Conservation (phyloP, 2,329 filamentous ascomycete genomes). For the Monilinia fructicola region DNA sequence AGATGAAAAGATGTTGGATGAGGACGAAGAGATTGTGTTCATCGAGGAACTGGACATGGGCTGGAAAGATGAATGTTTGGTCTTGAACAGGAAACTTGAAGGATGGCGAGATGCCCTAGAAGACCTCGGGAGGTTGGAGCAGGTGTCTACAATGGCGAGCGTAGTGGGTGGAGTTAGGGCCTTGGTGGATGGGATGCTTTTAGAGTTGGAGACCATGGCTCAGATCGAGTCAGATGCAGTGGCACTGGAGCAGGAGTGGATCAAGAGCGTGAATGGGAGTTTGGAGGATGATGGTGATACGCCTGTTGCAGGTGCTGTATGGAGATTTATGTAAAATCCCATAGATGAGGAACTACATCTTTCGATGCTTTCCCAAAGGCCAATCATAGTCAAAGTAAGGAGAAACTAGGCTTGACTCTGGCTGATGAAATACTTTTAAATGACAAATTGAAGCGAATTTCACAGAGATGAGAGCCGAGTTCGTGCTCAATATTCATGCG, state of each 20-base stretch:
- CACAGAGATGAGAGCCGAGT: not conserved
- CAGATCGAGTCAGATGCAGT: conserved; percentile 59
- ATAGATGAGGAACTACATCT: not conserved
- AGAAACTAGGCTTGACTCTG: not conserved
- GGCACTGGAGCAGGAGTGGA: conserved; percentile 58
- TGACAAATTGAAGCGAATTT: not conserved
- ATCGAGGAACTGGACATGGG: conserved; percentile 54
- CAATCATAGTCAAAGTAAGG: not conserved
- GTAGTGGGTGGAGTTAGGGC: conserved; percentile 50
- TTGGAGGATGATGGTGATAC: conserved; percentile 26
- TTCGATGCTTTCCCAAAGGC: not conserved
- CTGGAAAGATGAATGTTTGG: conserved; percentile 60
- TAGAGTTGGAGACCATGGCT: conserved; percentile 62
- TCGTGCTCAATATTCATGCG: not conserved
- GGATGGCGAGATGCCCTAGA: conserved; percentile 52
- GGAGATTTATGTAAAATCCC: conserved; percentile 30
- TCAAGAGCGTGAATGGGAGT: conserved; percentile 50
- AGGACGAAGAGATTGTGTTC: conserved; percentile 47
- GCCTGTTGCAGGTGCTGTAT: conserved; percentile 36
- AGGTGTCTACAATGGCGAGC: conserved; percentile 46
- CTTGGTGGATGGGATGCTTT: conserved; percentile 59
- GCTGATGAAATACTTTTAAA: not conserved
- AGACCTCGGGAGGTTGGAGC: conserved; percentile 44
- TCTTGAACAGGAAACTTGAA: conserved; percentile 55
- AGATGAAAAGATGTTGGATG: conserved; percentile 29